A percentile compares a stretch with the other conserved stretches of the same genome.
Conservation (phyloP, 1,139 yeast genomes). For the Debaryomyces subglobosus region DNA sequence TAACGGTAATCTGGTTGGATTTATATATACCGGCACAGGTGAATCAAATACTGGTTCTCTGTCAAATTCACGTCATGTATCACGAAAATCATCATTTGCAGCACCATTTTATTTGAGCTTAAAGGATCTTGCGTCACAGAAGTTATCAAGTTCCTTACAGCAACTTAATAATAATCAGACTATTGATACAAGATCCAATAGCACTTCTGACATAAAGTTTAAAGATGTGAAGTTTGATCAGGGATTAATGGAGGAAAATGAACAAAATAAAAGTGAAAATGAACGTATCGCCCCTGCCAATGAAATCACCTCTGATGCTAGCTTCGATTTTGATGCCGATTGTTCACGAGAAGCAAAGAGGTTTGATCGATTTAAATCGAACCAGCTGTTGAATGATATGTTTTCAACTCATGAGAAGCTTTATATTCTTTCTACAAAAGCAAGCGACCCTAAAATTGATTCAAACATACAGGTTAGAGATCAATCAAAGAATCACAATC, state of each 20-base stretch:
- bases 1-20: background rate
- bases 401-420: conserved; percentile 40
- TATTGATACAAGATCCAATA: conserved; percentile 18
- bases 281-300: background rate
- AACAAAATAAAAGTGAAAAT: background rate
- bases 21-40: conserved; percentile 6
- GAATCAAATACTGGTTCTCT: conserved; percentile 8
- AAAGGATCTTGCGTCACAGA: conserved; percentile 18
- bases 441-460: conserved; percentile 13
- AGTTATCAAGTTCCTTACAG: conserved; percentile 17
- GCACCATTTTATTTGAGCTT: conserved; percentile 27
- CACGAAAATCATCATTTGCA: conserved; percentile 33
- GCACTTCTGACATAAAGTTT: conserved; percentile 23
- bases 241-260: conserved; percentile 1
- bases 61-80: conserved; percentile 16
- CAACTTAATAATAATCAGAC: conserved; percentile 25
- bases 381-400: conserved; percentile 30
- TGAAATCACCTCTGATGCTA: background rate
- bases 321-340: conserved; percentile 9
- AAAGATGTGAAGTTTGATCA: conserved; percentile 34
- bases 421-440: conserved; percentile 21
- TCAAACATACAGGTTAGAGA: conserved; percentile 11
- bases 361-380: conserved; percentile 11
- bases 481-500: conserved; percentile 13
- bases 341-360: background rate